Percentiles rank a stretch among this genome's conserved stretches.
These are phyloP conservation scores for Apiotrichum akiyoshidainum DNA, from an alignment of 1,284 basidiomycete species.

Conservation along the genomic window DNA sequence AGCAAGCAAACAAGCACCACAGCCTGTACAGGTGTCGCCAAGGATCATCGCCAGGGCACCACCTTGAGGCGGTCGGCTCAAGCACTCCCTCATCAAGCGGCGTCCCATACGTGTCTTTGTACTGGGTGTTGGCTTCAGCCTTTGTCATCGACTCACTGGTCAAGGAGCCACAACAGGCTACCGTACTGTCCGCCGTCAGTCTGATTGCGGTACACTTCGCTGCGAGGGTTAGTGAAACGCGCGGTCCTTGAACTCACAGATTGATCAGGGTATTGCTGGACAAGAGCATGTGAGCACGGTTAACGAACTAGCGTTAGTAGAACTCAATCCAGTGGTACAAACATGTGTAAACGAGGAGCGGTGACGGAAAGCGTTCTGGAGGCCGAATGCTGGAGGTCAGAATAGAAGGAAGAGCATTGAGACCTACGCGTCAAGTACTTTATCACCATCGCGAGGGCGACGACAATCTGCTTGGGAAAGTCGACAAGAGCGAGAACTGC, in stretches of 20 bases:
- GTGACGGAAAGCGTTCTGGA: conserved; percentile 71
- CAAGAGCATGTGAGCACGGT: conserved; percentile 79
- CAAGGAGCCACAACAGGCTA: conserved; percentile 67
- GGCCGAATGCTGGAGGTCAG: conserved; percentile 57
- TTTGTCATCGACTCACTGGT: not conserved
- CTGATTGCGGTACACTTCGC: conserved; percentile 85
- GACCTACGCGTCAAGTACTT: conserved; percentile 62
- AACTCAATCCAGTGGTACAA: not conserved
- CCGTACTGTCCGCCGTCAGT: conserved; percentile 73
- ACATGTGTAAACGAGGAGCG: conserved; percentile 68
- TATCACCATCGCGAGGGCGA: conserved; percentile 74
- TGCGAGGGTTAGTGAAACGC: conserved; percentile 29
- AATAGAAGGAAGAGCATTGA: too few species aligned
- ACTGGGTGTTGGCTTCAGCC: conserved; percentile 12
- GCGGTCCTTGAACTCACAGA: conserved; percentile 54
- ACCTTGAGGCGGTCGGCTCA: too few species aligned
- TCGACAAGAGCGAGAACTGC: conserved; percentile 57
- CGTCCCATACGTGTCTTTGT: conserved; percentile 86
- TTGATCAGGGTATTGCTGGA: conserved; percentile 84
- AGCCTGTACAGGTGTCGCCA: too few species aligned
- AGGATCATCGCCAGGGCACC: too few species aligned
- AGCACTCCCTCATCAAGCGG: conserved; percentile 71
- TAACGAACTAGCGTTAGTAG: conserved; percentile 59
- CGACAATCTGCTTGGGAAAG: conserved; percentile 61
- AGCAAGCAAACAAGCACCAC: too few species aligned